A percentile compares a stretch with the other conserved stretches of the same genome.
phyloP scores from a whole-genome alignment of 192 early-diverging fungal genomes.

The Neocallimastix lanati region DNA sequence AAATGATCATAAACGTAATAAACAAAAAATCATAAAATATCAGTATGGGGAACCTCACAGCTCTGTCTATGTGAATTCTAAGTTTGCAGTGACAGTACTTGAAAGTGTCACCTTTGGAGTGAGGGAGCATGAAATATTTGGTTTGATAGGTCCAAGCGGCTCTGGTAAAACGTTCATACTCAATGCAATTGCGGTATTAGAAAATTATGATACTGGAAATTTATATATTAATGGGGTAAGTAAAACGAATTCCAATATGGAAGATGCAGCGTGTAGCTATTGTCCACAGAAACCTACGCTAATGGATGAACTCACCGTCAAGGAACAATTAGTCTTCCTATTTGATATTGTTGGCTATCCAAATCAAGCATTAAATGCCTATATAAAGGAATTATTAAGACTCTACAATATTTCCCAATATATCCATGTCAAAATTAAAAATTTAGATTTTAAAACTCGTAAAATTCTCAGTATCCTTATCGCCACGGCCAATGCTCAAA shows the following conservation, averaged over 20 bases:
- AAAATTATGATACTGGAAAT: not conserved
- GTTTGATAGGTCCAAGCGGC: not conserved
- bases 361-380: not conserved
- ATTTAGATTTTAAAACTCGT: not conserved
- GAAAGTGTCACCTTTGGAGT: not conserved
- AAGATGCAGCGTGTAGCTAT: not conserved
- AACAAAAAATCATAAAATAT: not conserved
- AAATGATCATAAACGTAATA: not conserved
- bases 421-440: not conserved
- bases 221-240: not conserved
- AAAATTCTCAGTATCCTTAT: not conserved
- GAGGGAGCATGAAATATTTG: not conserved
- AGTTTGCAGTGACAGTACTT: not conserved
- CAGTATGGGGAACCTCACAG: not conserved
- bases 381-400: not conserved
- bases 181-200: not conserved
- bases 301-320: not conserved
- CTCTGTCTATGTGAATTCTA: not conserved
- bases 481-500: not conserved
- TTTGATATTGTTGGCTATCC: not conserved
- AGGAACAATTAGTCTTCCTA: not conserved
- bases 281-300: not conserved
- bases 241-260: not conserved
- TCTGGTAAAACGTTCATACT: not conserved
- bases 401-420: not conserved